These are phyloP conservation scores for Leishmania martiniquensis DNA, from an alignment of 208 protist species.

Conservation along the genomic window DNA sequence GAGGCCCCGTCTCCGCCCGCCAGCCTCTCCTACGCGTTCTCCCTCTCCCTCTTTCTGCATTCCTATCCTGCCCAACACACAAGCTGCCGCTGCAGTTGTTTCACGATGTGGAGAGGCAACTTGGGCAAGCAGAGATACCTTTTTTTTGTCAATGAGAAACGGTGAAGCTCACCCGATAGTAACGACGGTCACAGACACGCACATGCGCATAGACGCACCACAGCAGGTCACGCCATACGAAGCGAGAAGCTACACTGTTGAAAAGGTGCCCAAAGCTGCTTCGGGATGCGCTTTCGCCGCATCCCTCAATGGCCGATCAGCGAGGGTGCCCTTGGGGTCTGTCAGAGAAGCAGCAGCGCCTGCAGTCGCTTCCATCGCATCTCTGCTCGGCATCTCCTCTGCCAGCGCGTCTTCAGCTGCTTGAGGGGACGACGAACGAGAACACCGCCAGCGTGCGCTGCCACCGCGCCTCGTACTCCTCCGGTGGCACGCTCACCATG, in stretches of 20 bases:
- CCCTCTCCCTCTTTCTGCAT: not conserved
- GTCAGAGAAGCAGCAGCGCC: not conserved
- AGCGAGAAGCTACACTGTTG: not conserved
- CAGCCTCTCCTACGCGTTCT: not conserved
- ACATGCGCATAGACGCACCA: not conserved
- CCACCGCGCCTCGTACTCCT: conserved; percentile 61
- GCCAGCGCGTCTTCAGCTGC: not conserved
- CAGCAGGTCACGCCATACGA: not conserved
- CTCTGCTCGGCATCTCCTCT: not conserved
- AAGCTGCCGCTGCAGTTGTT: not conserved
- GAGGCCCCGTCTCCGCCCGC: too few species aligned
- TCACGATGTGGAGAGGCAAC: not conserved
- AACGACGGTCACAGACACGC: not conserved
- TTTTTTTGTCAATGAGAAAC: not conserved
- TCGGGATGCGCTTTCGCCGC: not conserved
- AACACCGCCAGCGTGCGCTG: conserved; percentile 52
- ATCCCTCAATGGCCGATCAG: not conserved
- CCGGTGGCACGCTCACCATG: conserved; percentile 70
- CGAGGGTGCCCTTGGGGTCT: not conserved
- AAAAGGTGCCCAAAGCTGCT: not conserved
- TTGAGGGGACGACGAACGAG: conserved; percentile 8
- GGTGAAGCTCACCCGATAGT: not conserved
- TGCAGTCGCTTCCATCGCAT: not conserved
- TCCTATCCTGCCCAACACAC: not conserved
- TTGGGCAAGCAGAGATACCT: not conserved